Base-by-base conservation (phyloP, 768 basidiomycete genomes). In the Strobilomyces echinocephalus region DNA sequence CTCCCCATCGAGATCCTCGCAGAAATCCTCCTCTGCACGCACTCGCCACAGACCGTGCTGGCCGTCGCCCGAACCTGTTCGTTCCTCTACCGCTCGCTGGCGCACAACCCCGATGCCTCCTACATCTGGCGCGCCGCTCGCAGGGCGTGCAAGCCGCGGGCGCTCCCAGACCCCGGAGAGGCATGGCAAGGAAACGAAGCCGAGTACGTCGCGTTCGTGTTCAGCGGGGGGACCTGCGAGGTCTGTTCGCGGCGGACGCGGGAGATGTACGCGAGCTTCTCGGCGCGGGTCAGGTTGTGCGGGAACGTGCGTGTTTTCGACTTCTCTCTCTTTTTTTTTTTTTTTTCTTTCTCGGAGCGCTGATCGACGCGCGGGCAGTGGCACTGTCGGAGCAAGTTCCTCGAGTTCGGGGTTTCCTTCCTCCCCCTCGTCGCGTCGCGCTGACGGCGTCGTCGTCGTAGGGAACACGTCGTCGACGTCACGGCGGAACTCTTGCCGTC, bases 1-100 rank as follows among this genome's bases (percentile, higher is more conserved):
- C 64, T 88, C 5, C 87, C 87, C 11, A 63, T 84, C 38, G 87
- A 89, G 60, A 71, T 89, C 14, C 63, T 87, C 7, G 79, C 81
- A 4, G 85, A 86, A 60, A 77, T 88, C 45, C 75, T 88, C 18
- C 64, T 79, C 8, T 69, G 71, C 46, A 79, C 79, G 0, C 55
- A 67, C 5, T 85, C 82, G 0, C 76, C 83, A 1, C 72, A 73
- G 46, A 80, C 83, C 54, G 70, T 87, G 12, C 74, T 88, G 35
- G 75, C 85, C 2, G 68, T 87, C 6, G 74, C 84, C 11, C 78
- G 84, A 8, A 78, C 77, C 36, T 82, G 74, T 73, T 81, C 79
- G 54, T 74, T 69, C 55, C 72, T 87, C 10, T 79, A 80, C 60
- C 61, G 60, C 3, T 76, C 78, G 0, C 74, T 88, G 4, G 69